Conservation (phyloP, 2,329 filamentous ascomycete species). For the Drechslera avenae region DNA sequence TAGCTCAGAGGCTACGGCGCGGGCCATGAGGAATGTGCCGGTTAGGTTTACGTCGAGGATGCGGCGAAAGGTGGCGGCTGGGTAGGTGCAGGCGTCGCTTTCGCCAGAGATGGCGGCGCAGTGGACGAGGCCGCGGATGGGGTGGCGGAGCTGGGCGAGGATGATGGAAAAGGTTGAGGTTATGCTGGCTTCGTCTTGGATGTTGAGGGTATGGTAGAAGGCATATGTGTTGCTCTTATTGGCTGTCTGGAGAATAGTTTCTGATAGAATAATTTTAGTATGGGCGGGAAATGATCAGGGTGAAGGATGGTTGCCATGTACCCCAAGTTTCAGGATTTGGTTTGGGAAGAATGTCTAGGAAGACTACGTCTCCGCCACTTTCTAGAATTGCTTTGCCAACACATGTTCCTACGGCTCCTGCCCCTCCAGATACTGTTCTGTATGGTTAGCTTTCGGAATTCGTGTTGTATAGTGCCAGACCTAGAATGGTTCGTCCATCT, state of each 20-base stretch:
- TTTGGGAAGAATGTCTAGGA: constrained; percentile 20
- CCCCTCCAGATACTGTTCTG: constrained; percentile 33
- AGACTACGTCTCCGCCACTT: constrained; percentile 33
- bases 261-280: background rate
- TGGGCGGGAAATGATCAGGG: no score
- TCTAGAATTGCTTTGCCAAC: constrained; percentile 33
- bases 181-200: constrained; percentile 28
- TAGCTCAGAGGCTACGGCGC: constrained; percentile 42
- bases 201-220: constrained; percentile 25
- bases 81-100: constrained; percentile 42
- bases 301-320: background rate
- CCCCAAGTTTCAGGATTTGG: constrained; percentile 14
- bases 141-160: constrained; percentile 16
- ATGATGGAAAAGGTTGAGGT: constrained; percentile 18
- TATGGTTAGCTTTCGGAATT: background rate
- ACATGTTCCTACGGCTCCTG: constrained; percentile 30
- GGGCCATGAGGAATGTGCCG: constrained; percentile 45
- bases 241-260: constrained; percentile 4
- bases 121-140: constrained; percentile 34
- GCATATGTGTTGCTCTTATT: constrained; percentile 14
- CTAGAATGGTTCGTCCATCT: constrained; percentile 28
- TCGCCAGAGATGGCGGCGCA: constrained; percentile 40
- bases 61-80: constrained; percentile 38
- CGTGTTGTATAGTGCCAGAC: constrained; percentile 9
- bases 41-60: constrained; percentile 48